Evolutionary conservation across 1,284 basidiomycete genomes (phyloP).

Genomic region (Trametes sp.): DNA sequence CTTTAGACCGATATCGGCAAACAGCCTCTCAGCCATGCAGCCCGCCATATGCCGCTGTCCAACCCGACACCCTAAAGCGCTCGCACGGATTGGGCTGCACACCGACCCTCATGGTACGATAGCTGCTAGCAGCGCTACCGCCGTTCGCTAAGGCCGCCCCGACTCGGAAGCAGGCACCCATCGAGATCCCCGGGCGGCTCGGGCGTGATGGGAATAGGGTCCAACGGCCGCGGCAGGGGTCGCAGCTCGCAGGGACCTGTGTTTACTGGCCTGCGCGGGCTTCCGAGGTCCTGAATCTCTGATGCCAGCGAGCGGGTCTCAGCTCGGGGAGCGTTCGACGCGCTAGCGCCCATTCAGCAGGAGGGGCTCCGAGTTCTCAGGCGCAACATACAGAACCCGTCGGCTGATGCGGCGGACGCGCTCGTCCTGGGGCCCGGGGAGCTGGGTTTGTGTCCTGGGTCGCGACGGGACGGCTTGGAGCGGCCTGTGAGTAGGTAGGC

Average conservation of each 20-base stretch:
- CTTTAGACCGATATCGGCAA: slow-evolving; percentile 5
- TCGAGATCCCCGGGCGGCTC: neutral
- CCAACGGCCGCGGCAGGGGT: neutral
- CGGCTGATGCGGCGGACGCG: neutral
- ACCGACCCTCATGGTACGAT: neutral
- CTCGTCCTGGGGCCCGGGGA: neutral
- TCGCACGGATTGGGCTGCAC: neutral
- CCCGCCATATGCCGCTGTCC: neutral
- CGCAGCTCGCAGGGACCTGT: neutral
- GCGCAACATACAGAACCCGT: neutral
- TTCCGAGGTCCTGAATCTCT: neutral
- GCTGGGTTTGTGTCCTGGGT: no score
- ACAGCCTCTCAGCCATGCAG: neutral
- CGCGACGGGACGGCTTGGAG: no score
- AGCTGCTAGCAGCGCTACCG: neutral
- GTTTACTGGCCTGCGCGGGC: no score
- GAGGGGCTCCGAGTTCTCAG: slow-evolving; percentile 2
- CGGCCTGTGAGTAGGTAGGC: no score
- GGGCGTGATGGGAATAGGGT: neutral
- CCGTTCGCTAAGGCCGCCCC: neutral
- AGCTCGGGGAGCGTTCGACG: neutral
- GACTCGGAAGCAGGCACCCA: neutral
- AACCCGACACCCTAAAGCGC: neutral
- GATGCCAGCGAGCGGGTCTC: slow-evolving; percentile 3
- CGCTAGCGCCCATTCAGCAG: slow-evolving; percentile 10